phyloP scores from a whole-genome alignment of 2,329 filamentous ascomycete species.

The Rutstroemia sp. region DNA sequence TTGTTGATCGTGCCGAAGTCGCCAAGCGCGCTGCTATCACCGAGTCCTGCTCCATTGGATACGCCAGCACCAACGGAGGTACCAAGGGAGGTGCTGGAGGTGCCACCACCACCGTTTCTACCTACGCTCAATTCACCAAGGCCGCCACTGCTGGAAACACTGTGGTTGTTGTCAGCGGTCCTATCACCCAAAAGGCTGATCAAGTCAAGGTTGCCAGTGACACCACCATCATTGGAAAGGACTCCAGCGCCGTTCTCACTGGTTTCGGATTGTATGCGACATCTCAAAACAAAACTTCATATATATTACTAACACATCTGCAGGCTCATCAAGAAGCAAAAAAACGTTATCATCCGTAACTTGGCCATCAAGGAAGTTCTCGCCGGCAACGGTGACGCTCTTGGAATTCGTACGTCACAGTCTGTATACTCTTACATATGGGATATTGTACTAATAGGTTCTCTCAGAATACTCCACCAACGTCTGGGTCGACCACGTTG shows the following conservation, averaged over 20 bases:
- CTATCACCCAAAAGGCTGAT: neutral
- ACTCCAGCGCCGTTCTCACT: neutral
- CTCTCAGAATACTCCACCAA: conserved; percentile 1
- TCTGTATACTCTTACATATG: neutral
- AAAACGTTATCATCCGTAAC: conserved; percentile 52
- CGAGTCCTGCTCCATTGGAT: conserved; percentile 33
- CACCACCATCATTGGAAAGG: conserved; percentile 2
- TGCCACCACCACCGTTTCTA: conserved; percentile 37
- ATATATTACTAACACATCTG: neutral
- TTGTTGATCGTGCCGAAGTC: conserved; percentile 11
- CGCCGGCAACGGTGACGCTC: conserved; percentile 38
- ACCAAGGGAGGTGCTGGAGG: conserved; percentile 40
- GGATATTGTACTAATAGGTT: neutral
- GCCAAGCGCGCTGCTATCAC: conserved; percentile 38
- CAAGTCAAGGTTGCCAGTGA: conserved; percentile 5
- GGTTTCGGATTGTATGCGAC: conserved; percentile 6
- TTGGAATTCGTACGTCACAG: conserved; percentile 38
- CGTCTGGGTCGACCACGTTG: conserved; percentile 8
- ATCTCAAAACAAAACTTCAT: neutral
- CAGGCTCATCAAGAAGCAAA: conserved; percentile 19
- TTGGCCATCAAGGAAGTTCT: conserved; percentile 44
- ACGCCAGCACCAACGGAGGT: conserved; percentile 36
- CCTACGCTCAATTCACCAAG: conserved; percentile 32
- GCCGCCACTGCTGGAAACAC: conserved; percentile 1
- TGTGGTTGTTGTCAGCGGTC: neutral